Evolutionary conservation across 495 filamentous ascomycete genomes (phyloP), one percentile per base, ranked within the genome.

Genomic region (Penicillium roqueforti): DNA sequence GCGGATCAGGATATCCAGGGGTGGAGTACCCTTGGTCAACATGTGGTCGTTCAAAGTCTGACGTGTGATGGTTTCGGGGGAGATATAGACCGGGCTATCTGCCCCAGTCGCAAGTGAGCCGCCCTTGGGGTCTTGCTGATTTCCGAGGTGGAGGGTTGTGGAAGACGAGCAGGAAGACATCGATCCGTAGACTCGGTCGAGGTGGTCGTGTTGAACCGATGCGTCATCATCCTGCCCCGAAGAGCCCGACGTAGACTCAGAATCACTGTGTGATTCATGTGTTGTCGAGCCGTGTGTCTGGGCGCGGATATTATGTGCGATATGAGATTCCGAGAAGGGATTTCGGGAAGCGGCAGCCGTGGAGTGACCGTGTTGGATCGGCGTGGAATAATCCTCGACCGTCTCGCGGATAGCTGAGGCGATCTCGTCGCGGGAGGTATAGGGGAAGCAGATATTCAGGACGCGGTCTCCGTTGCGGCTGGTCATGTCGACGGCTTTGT

Each of bases 401-500:
- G 95, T 96, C 22, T 84, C 78, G 46, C 87, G 83, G 59, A 98
- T 89, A 16, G 93, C 89, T n/a, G 83, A 83, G 16, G 93, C 95
- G 56, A 98, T 98, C 66, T 98, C 93, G 61, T 95, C 92, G 54
- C 92, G 82, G 8, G 91, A 93, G 5, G 95, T 97, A 67, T 98
- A 98, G 1, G 93, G 92, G 62, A 95, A 96, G 75, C 93, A 98
- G 51, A 98, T 87, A 65, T 98, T 98, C 28, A 98, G 78, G 47
- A 96, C 82, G 19, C 88, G 85, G 46, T 87, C 80, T 38, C 84
- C 84, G 69, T 98, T 97, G 58, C 85, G 73, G 62, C 81, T 86
- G 10, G 93, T 97, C 77, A 93, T 79, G 23, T 86, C 82, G 13
- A 88, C 85, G 6, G 92, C 90, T 48, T 80, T 81, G 61, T 96